These are phyloP conservation scores for Centella asiatica DNA, from an alignment of 129 eudicot genomes.

Conservation along the genomic window DNA sequence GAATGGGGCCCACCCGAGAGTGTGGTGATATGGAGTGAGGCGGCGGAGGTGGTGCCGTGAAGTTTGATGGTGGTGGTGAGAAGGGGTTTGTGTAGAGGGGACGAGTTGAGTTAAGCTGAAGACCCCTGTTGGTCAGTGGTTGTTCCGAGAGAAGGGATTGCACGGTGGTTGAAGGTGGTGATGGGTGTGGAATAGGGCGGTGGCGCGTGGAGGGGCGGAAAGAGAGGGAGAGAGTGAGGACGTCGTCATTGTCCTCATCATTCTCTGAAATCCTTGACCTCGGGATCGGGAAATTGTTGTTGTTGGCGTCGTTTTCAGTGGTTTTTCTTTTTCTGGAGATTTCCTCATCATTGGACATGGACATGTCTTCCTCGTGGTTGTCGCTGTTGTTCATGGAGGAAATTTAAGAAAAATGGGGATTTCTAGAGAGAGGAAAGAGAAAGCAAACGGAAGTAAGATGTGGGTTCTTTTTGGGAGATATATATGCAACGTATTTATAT, in stretches of 20 bases:
- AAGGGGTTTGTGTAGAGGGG: slow-evolving; percentile 1
- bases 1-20: slow-evolving; percentile 16
- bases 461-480: too few species aligned
- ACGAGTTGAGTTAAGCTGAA: slow-evolving; percentile 4
- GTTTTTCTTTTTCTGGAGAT: slow-evolving; percentile 15
- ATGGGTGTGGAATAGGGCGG: not conserved
- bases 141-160: slow-evolving; percentile 2
- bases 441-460: not conserved
- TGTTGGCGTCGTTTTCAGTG: not conserved
- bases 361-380: not conserved
- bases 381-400: not conserved
- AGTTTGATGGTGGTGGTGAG: not conserved
- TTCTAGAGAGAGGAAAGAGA: too few species aligned
- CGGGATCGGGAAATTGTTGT: not conserved
- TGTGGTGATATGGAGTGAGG: not conserved
- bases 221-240: slow-evolving; percentile 8
- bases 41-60: not conserved
- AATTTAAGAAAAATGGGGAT: too few species aligned
- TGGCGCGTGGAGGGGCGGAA: not conserved
- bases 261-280: not conserved
- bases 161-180: slow-evolving; percentile 1
- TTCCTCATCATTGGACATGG: slow-evolving; percentile 13
- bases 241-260: not conserved
- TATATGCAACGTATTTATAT: too few species aligned
- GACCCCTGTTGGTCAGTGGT: not conserved